These are phyloP conservation scores for Acanthochlamys bracteata DNA, from an alignment of 106 monocot genomes.

Conservation along the genomic window DNA sequence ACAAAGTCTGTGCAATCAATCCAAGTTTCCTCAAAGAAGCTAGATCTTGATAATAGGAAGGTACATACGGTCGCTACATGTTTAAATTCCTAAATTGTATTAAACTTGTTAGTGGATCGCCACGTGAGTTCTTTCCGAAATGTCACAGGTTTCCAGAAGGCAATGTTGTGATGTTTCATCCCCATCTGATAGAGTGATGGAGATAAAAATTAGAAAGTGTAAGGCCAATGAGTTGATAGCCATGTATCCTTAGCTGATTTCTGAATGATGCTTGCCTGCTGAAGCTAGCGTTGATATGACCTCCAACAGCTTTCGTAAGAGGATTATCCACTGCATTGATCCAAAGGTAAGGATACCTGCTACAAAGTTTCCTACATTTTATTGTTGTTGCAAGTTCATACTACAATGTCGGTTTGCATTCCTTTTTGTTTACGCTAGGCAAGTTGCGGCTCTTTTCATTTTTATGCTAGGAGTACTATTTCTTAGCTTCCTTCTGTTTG, in stretches of 20 bases:
- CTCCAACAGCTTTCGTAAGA: too few species aligned
- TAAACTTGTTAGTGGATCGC: background rate
- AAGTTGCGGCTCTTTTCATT: too few species aligned
- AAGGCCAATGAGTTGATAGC: constrained; percentile 70
- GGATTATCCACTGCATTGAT: too few species aligned
- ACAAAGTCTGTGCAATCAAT: constrained; percentile 28
- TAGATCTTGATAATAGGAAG: constrained; percentile 24
- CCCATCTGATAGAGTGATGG: constrained; percentile 32
- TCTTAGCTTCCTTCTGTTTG: too few species aligned
- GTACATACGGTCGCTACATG: constrained; percentile 16
- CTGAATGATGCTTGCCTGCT: background rate
- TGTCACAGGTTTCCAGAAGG: constrained; percentile 34
- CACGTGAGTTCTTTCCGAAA: constrained; percentile 8
- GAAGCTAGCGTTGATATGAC: too few species aligned
- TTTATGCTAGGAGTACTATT: too few species aligned
- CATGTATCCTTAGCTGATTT: constrained; percentile 24
- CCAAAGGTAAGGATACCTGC: too few species aligned
- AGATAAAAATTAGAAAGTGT: constrained; percentile 62
- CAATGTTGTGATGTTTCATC: constrained; percentile 68
- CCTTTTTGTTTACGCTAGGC: too few species aligned
- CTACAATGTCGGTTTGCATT: too few species aligned
- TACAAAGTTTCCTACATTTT: too few species aligned
- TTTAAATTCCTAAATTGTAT: background rate
- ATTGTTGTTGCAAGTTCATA: too few species aligned
- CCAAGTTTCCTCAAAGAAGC: constrained; percentile 36